Base-by-base conservation (phyloP, 2,329 filamentous ascomycete species). In the Botryotinia calthae region DNA sequence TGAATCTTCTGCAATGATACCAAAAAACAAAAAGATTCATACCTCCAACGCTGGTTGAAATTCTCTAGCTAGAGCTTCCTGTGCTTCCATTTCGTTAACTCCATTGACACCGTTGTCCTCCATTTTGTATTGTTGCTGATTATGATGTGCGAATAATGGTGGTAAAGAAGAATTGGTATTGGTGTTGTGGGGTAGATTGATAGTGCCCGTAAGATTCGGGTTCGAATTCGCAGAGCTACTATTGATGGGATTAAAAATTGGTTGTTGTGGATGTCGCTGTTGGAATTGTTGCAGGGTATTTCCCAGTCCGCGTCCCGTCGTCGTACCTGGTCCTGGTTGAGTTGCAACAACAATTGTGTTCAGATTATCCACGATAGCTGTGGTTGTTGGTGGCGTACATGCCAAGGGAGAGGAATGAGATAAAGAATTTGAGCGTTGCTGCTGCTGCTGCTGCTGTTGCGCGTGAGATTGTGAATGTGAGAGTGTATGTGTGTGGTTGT, bases 31-130 rank as follows among this genome's bases (percentile, higher is more conserved):
- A 51, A 31, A 16, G 42, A 37, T 71, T 79, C 84, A 78, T 82
- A 90, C 89, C 82, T 87, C 82, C 59, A 87, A 81, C n/a, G 85
- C 82, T 10, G 88, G 87, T 74, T 87, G 85, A 79, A 89, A 91
- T 56, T 88, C 85, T 72, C 86, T 83, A 16, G 89, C 89, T 44
- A 89, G 85, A 64, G 86, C 87, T 80, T 90, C 87, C 80, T 91
- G 88, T 70, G 87, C 88, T 18, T 78, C 79, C 62, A 81, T 46
- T 70, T 80, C 79, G 59, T 73, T 73, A 48, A 73, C 51, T 22
- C 69, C 70, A 64, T 73, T 73, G 54, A 73, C 59, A 16, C 69
- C 68, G 28, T 54, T 37, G 18, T 46, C 70, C 44, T 69, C 74
- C 79, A 79, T 81, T 63, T 77, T 80, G 75, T 63, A 75, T 59